These are phyloP conservation scores for Puccinia horiana DNA, from an alignment of 1,284 basidiomycete genomes.

Conservation along the genomic window DNA sequence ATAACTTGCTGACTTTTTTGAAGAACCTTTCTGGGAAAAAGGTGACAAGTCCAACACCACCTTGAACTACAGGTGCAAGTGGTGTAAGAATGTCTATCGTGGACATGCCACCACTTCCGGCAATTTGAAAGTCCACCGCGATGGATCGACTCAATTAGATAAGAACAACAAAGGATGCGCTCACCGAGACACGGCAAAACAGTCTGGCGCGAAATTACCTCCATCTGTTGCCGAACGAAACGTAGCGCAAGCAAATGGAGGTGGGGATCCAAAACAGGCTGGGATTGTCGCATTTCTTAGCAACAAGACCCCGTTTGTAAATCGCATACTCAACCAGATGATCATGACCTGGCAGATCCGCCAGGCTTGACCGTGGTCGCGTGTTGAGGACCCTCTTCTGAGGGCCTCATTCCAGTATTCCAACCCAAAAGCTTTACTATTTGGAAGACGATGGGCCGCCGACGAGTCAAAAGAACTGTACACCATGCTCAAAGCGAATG, in stretches of 20 bases:
- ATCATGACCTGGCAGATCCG: neutral
- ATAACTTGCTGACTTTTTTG: neutral
- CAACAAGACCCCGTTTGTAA: neutral
- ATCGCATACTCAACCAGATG: no score
- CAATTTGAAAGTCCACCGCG: neutral
- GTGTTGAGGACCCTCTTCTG: no score
- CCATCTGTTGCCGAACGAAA: neutral
- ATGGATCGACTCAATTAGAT: neutral
- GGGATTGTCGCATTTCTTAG: neutral
- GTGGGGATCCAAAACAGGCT: neutral
- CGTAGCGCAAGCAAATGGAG: neutral
- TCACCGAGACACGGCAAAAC: neutral
- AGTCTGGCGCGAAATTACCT: neutral
- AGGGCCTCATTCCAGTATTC: constrained; percentile 9
- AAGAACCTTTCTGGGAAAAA: neutral
- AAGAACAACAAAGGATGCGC: neutral
- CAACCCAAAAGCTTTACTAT: neutral
- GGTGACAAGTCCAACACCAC: neutral
- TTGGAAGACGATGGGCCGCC: neutral
- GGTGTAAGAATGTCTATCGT: neutral
- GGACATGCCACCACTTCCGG: neutral
- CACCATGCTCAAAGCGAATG: neutral
- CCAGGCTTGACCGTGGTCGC: neutral
- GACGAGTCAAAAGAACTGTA: neutral
- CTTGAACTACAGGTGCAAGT: neutral